These are phyloP conservation scores for Forsythia suspensa DNA, from an alignment of 257 asterid genomes.

Conservation along the genomic window DNA sequence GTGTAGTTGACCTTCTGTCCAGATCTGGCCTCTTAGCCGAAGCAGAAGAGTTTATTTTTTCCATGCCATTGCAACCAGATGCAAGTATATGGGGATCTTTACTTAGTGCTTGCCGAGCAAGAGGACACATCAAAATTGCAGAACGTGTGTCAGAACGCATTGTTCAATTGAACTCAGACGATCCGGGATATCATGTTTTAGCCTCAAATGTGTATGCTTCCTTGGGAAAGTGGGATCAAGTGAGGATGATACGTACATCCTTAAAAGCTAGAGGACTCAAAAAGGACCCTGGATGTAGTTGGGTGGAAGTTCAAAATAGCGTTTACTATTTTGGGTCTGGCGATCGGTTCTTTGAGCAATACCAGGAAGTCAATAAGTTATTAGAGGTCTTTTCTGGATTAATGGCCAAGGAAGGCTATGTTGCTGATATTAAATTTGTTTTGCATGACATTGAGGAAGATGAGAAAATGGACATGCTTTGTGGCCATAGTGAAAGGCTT, in stretches of 20 bases:
- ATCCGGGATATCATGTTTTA: slow-evolving; percentile 74
- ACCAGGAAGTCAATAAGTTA: slow-evolving; percentile 40
- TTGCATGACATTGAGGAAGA: slow-evolving; percentile 56
- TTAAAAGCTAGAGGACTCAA: slow-evolving; percentile 52
- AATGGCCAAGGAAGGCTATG: slow-evolving; percentile 66
- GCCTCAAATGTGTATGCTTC: slow-evolving; percentile 76
- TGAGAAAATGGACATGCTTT: slow-evolving; percentile 52
- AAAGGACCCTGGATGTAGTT: slow-evolving; percentile 77
- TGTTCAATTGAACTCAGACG: slow-evolving; percentile 41
- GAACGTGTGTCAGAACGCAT: slow-evolving; percentile 54
- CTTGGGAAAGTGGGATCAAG: slow-evolving; percentile 74
- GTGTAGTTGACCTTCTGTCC: slow-evolving; percentile 78
- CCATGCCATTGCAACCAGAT: slow-evolving; percentile 78
- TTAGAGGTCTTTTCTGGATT: slow-evolving; percentile 38
- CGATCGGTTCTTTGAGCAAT: slow-evolving; percentile 41
- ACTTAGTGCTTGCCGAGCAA: slow-evolving; percentile 72
- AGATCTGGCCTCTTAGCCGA: slow-evolving; percentile 67
- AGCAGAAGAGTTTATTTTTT: slow-evolving; percentile 71
- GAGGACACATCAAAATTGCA: slow-evolving; percentile 51
- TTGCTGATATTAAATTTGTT: slow-evolving; percentile 48
- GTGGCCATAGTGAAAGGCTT: slow-evolving; percentile 64
- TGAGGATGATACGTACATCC: slow-evolving; percentile 50
- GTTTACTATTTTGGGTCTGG: slow-evolving; percentile 53
- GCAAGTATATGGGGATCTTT: slow-evolving; percentile 83
- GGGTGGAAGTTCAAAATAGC: slow-evolving; percentile 60